These are phyloP conservation scores for Leptographium radiaticola DNA, from an alignment of 2,329 filamentous ascomycete species.

Conservation along the genomic window DNA sequence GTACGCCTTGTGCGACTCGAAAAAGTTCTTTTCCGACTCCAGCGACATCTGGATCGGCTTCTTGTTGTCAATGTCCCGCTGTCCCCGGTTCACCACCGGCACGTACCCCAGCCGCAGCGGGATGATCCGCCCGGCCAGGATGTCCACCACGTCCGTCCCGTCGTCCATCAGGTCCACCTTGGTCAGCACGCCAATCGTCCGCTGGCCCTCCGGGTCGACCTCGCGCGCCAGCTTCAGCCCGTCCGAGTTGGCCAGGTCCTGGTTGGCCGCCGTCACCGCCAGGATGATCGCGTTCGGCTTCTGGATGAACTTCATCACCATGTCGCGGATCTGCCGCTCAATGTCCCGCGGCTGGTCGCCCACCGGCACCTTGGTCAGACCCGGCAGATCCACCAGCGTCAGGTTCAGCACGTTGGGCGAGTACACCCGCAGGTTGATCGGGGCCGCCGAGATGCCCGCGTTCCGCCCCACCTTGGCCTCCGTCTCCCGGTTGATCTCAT, in stretches of 20 bases:
- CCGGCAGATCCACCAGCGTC: conserved; percentile 89
- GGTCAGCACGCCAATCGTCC: conserved; percentile 93
- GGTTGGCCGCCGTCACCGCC: conserved; percentile 92
- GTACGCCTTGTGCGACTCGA: conserved; percentile 97
- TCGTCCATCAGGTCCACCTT: conserved; percentile 99
- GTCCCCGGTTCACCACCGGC: conserved; percentile 93
- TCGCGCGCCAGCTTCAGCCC: conserved; percentile 91
- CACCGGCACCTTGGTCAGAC: conserved; percentile 94
- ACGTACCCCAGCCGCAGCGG: conserved; percentile 86
- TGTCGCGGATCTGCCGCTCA: conserved; percentile 92
- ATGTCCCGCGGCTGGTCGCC: conserved; percentile 96
- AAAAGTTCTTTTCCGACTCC: conserved; percentile 92
- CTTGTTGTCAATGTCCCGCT: conserved; percentile 97
- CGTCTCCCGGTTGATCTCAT: conserved; percentile 85
- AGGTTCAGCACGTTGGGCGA: conserved; percentile 93
- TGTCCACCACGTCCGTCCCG: conserved; percentile 93
- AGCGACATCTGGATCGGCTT: conserved; percentile 83
- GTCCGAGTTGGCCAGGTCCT: conserved; percentile 97
- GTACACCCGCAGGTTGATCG: conserved; percentile 98
- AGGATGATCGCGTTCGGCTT: conserved; percentile 98
- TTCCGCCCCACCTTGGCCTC: conserved; percentile 59
- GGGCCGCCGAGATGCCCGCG: conserved; percentile 94
- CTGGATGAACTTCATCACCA: conserved; percentile 96
- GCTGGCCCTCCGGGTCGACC: conserved; percentile 85
- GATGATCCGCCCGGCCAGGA: conserved; percentile 93